phyloP scores from a whole-genome alignment of 1,139 yeast species.

The Pichia sp. region DNA sequence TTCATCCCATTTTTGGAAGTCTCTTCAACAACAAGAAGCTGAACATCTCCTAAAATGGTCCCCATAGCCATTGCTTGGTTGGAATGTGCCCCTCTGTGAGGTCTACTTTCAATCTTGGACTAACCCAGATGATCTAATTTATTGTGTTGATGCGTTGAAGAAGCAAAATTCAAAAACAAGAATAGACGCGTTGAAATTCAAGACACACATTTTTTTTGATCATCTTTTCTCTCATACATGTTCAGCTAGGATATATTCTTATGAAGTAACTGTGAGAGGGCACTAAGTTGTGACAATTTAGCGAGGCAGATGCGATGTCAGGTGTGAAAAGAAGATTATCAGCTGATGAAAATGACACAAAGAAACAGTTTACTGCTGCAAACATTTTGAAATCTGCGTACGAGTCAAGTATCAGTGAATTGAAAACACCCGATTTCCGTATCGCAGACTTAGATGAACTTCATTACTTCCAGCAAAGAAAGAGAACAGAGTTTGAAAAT shows the following conservation, averaged over 20 bases:
- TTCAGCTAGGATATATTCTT: neutral
- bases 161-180: neutral
- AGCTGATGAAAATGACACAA: neutral
- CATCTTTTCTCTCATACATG: neutral
- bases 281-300: too few species aligned
- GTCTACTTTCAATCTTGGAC: neutral
- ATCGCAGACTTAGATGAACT: conserved; percentile 80
- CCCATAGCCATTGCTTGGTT: neutral
- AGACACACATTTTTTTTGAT: neutral
- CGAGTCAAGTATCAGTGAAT: conserved; percentile 42
- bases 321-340: conserved; percentile 2
- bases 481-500: conserved; percentile 78
- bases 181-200: neutral
- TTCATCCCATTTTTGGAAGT: neutral
- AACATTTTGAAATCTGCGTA: conserved; percentile 53
- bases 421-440: conserved; percentile 43
- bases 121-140: too few species aligned
- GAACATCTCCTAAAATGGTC: conserved; percentile 8
- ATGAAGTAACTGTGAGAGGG: too few species aligned
- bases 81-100: neutral
- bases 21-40: conserved; percentile 6
- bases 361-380: conserved; percentile 38
- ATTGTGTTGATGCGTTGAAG: neutral
- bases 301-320: neutral
- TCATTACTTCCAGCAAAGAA: conserved; percentile 66